phyloP scores from a whole-genome alignment of 768 basidiomycete species.

The Leccinum truebloodii region DNA sequence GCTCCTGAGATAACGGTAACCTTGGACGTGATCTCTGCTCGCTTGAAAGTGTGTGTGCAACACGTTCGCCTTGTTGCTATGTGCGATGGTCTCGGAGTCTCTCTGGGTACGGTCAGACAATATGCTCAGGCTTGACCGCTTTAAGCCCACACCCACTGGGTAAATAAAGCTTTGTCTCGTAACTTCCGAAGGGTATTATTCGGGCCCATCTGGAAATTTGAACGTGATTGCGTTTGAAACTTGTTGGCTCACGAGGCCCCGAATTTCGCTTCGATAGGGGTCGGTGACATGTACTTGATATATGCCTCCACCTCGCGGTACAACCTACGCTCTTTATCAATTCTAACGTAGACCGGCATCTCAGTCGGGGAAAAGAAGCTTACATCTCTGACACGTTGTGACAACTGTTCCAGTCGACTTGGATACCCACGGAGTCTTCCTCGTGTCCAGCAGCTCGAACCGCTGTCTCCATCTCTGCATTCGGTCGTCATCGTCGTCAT shows the following conservation, averaged over 20 bases:
- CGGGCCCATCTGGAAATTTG: slow-evolving; percentile 78
- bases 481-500: slow-evolving; percentile 38
- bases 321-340: slow-evolving; percentile 49
- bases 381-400: slow-evolving; percentile 84
- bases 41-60: slow-evolving; percentile 76
- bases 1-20: slow-evolving; percentile 92
- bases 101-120: slow-evolving; percentile 48
- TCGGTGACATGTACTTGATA: slow-evolving; percentile 84
- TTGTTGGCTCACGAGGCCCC: slow-evolving; percentile 67
- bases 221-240: slow-evolving; percentile 65
- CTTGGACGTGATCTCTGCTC: slow-evolving; percentile 69
- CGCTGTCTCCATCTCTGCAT: slow-evolving; percentile 49
- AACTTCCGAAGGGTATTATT: slow-evolving; percentile 89
- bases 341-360: slow-evolving; percentile 7
- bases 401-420: slow-evolving; percentile 73
- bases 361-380: slow-evolving; percentile 30
- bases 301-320: slow-evolving; percentile 87
- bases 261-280: slow-evolving; percentile 78
- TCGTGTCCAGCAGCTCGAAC: slow-evolving; percentile 49
- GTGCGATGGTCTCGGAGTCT: slow-evolving; percentile 79
- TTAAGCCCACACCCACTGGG: slow-evolving; percentile 74
- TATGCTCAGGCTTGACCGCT: neutral
- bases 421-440: slow-evolving; percentile 69
- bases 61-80: slow-evolving; percentile 64
- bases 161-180: slow-evolving; percentile 90